phyloP scores from a whole-genome alignment of 1,284 basidiomycete genomes.

The Erythrobasidium hasegawianum region DNA sequence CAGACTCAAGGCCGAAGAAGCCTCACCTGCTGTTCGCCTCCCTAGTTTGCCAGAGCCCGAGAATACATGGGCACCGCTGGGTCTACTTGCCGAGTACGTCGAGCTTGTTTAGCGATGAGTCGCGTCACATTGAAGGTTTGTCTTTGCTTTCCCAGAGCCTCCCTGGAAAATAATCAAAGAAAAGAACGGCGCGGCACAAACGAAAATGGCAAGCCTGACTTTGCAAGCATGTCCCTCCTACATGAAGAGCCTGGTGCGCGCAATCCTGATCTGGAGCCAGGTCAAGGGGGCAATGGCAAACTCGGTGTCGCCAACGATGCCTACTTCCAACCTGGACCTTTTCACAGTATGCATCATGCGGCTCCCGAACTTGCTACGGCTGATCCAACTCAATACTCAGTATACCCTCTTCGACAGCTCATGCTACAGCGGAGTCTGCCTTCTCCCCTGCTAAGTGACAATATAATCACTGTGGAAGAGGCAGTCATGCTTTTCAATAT shows the following conservation, averaged over 20 bases:
- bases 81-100: constrained; percentile 69
- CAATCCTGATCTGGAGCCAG: constrained; percentile 4
- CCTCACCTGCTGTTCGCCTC: constrained; percentile 53
- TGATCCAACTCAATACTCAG: constrained; percentile 43
- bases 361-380: neutral
- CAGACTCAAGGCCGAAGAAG: constrained; percentile 13
- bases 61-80: constrained; percentile 82
- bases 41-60: constrained; percentile 72
- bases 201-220: neutral
- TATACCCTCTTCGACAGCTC: constrained; percentile 73
- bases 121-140: neutral
- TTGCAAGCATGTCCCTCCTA: constrained; percentile 41
- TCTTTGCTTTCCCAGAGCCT: constrained; percentile 54
- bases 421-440: constrained; percentile 70
- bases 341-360: constrained; percentile 45
- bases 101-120: neutral
- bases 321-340: constrained; percentile 84
- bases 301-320: constrained; percentile 34
- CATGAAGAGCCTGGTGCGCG: constrained; percentile 9
- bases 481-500: constrained; percentile 43
- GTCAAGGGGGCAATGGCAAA: constrained; percentile 24
- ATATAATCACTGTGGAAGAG: constrained; percentile 50
- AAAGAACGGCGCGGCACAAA: constrained; percentile 42
- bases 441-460: constrained; percentile 50
- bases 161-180: constrained; percentile 68